Conservation (phyloP, 176 grass and related monocot genomes). For the Areca catechu region DNA sequence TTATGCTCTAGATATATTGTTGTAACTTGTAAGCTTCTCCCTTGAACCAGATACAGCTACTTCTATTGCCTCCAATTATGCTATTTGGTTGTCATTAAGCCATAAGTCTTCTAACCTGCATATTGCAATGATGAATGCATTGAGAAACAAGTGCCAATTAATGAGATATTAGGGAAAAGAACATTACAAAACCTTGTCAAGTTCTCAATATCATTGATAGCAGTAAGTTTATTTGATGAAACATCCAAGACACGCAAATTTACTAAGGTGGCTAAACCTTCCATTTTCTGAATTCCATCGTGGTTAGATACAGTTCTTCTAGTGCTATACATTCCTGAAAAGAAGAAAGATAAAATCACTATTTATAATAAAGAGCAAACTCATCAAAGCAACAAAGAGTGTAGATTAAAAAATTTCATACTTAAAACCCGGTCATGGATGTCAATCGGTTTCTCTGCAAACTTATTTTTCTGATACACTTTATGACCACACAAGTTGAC, state of each 20-base stretch:
- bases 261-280: slow-evolving; percentile 69
- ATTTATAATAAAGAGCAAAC: not conserved
- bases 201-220: slow-evolving; percentile 56
- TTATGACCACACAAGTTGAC: slow-evolving; percentile 84
- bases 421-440: slow-evolving; percentile 76
- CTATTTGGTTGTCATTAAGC: slow-evolving; percentile 99
- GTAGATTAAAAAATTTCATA: slow-evolving; percentile 17
- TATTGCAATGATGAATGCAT: not conserved
- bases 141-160: slow-evolving; percentile 11
- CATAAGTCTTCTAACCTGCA: slow-evolving; percentile 89
- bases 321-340: slow-evolving; percentile 60
- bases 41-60: slow-evolving; percentile 49
- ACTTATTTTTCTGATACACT: slow-evolving; percentile 81
- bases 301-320: slow-evolving; percentile 91
- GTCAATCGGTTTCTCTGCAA: slow-evolving; percentile 90
- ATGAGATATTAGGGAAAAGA: not conserved
- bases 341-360: slow-evolving; percentile 7
- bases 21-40: slow-evolving; percentile 58
- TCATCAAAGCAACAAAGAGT: not conserved
- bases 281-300: slow-evolving; percentile 93
- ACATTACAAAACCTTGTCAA: slow-evolving; percentile 47
- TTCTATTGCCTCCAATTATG: slow-evolving; percentile 59
- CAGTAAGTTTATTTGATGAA: slow-evolving; percentile 80
- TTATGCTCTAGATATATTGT: slow-evolving; percentile 96
- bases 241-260: slow-evolving; percentile 83